Evolutionary conservation across 1,139 yeast genomes (phyloP), one percentile per base, ranked within the genome.

Genomic region (Zygoascus sp.): DNA sequence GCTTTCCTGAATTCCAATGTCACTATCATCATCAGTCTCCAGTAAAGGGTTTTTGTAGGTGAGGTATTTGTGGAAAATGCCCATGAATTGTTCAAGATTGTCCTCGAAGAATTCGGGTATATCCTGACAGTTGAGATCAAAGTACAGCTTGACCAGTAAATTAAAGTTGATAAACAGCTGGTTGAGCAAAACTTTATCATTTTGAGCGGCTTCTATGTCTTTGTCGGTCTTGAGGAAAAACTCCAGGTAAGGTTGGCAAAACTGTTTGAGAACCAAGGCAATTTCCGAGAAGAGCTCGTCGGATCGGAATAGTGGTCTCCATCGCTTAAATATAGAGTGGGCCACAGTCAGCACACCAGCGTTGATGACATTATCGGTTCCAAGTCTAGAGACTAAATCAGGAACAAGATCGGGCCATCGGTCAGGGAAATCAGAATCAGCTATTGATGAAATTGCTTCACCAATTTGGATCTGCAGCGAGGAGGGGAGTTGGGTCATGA

Each of bases 101-200:
- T 94, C 98, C 67, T 94, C 99, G 62, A 94, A 94, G 63, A 90
- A 92, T 65, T 90, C 98, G 2, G 99, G 98, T 47, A 94, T 83
- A 68, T 94, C 98, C 68, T 94, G 98, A 67, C 97, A 90, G 65
- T 92, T 94, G 60, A 94, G 79, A 65, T 94, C 99, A 61, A 81
- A 88, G 64, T 86, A 94, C 40, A 94, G 78, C 63, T 90, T 92
- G 35, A 84, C 70, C 51, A 90, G 71, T 27, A 89, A 67, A 44
- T 84, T 70, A 58, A 90, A 67, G 50, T 86, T 86, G 40, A 86
- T 94, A 56, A 89, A 77, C 46, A 83, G 74, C 40, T 62, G 65
- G 50, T 81, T 67, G 42, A 78, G 70, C 0, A 77, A 77, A 42
- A 70, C 71, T 53, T 75, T 72, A 42, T 66, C 60, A 5, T 57